A percentile compares a stretch with the other conserved stretches of the same genome.
Evolutionary conservation across 257 asterid species (phyloP).

Genomic region (Echium plantagineum): DNA sequence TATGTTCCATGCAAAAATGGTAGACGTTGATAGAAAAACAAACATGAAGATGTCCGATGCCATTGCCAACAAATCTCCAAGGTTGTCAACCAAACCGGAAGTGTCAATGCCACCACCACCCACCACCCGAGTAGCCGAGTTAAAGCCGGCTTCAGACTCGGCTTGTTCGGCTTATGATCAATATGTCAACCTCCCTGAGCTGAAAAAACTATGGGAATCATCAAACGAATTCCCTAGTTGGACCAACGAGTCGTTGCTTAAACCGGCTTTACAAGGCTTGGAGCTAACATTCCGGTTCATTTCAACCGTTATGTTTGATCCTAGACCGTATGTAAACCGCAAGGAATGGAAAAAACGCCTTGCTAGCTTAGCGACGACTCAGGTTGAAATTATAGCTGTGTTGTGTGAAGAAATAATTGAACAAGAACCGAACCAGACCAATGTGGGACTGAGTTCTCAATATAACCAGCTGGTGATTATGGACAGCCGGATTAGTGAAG

Average conservation of each 20-base stretch:
- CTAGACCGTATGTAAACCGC: conserved; percentile 51
- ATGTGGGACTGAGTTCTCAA: background rate
- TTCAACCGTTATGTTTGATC: conserved; percentile 59
- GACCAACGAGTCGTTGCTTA: conserved; percentile 47
- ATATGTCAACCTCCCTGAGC: conserved; percentile 67
- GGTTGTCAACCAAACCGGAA: conserved; percentile 42
- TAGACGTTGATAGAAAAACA: conserved; percentile 72
- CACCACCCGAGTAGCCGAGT: conserved; percentile 26
- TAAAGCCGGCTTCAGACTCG: conserved; percentile 62
- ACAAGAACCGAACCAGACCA: conserved; percentile 28
- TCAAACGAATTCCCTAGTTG: conserved; percentile 50
- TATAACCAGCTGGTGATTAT: conserved; percentile 47
- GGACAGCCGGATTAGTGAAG: conserved; percentile 62
- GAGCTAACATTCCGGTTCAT: conserved; percentile 76
- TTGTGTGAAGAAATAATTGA: conserved; percentile 64
- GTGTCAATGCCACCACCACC: conserved; percentile 48
- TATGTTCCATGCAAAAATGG: conserved; percentile 31
- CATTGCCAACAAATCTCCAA: conserved; percentile 50
- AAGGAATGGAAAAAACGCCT: conserved; percentile 73
- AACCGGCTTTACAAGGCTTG: conserved; percentile 61
- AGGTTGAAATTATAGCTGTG: conserved; percentile 51
- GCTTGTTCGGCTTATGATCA: conserved; percentile 63
- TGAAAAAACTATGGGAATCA: conserved; percentile 43
- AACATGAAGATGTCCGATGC: conserved; percentile 48
- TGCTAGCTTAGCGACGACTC: conserved; percentile 41